phyloP scores from a whole-genome alignment of 306 rosid species.

The Cajanus cajan region DNA sequence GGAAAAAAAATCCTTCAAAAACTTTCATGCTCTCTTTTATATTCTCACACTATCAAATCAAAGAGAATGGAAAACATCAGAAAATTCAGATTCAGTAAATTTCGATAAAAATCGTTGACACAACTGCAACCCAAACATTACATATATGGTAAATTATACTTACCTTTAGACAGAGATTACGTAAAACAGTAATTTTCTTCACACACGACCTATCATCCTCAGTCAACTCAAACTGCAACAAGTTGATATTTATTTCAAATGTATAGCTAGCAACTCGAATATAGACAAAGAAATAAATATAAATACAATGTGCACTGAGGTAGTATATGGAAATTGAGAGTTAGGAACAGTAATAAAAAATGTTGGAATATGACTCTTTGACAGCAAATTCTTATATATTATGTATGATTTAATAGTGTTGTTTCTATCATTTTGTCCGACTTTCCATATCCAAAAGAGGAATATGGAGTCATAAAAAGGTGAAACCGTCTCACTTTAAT shows the following conservation, averaged over 20 bases:
- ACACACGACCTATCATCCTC: conserved; percentile 60
- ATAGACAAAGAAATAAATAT: not conserved
- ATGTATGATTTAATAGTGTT: not conserved
- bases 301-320: not conserved
- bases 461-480: not conserved
- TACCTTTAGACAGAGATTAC: conserved; percentile 84
- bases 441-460: not conserved
- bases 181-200: conserved; percentile 69
- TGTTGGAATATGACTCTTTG: too few relatives aligned
- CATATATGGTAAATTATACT: not conserved
- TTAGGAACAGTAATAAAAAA: not conserved
- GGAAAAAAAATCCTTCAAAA: not conserved
- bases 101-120: not conserved
- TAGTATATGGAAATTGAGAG: not conserved
- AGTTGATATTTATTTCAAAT: conserved; percentile 1
- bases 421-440: not conserved
- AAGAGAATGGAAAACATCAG: not conserved
- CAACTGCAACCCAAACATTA: not conserved
- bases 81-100: not conserved
- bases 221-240: conserved; percentile 65
- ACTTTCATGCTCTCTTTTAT: not conserved
- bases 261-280: not conserved
- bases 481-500: not conserved
- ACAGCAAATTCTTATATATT: too few relatives aligned
- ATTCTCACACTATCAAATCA: not conserved